phyloP scores from a whole-genome alignment of 2,329 filamentous ascomycete species.

The Pestalotiopsis sp. region DNA sequence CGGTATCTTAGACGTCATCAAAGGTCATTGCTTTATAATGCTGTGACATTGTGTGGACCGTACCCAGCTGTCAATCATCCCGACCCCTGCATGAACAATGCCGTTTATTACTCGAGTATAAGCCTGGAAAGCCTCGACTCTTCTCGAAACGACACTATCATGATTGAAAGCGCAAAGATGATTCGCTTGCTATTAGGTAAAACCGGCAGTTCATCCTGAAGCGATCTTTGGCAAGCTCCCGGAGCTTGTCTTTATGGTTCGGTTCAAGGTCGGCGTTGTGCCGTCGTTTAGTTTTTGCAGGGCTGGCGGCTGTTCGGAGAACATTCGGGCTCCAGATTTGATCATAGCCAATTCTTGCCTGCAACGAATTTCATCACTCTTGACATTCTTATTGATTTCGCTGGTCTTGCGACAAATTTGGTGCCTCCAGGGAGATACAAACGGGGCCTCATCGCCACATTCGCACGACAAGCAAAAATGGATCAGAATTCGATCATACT shows the following conservation, averaged over 20 bases:
- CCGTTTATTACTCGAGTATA: neutral
- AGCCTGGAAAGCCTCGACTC: neutral
- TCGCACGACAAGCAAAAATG: neutral
- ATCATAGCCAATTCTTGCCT: neutral
- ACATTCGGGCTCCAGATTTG: neutral
- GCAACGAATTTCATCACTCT: neutral
- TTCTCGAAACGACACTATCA: neutral
- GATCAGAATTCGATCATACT: neutral
- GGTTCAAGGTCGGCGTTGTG: constrained; percentile 9
- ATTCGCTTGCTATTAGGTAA: neutral
- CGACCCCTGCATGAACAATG: neutral
- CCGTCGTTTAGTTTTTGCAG: neutral
- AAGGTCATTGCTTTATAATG: constrained; percentile 6
- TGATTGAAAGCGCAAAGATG: neutral
- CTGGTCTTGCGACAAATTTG: neutral
- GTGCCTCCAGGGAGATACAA: neutral
- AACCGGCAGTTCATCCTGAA: neutral
- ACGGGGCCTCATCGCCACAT: neutral
- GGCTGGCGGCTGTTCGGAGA: constrained; percentile 2
- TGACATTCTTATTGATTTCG: neutral
- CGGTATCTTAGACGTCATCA: constrained; percentile 6
- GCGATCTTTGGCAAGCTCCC: neutral
- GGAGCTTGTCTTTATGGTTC: neutral
- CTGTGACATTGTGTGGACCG: neutral
- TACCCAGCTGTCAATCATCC: neutral